These are phyloP conservation scores for Juncus inflexus DNA, from an alignment of 176 grass and related monocot species.

Conservation along the genomic window DNA sequence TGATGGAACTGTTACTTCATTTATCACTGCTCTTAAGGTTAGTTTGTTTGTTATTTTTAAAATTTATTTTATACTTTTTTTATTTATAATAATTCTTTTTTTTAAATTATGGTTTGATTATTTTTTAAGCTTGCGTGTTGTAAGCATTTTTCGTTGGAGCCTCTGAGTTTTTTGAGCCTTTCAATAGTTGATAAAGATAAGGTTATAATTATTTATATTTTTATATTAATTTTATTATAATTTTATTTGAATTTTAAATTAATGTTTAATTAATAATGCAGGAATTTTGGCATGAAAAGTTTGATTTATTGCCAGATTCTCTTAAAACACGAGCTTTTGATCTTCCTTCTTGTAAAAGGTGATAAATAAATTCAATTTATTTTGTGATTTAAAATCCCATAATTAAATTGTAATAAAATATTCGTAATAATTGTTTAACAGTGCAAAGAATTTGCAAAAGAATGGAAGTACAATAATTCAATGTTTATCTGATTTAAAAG, in stretches of 20 bases:
- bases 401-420: not conserved
- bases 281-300: slow-evolving; percentile 46
- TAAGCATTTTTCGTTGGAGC: slow-evolving; percentile 78
- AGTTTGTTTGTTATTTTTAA: not conserved
- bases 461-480: slow-evolving; percentile 32
- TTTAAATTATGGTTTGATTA: slow-evolving; percentile 24
- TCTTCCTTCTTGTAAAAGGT: slow-evolving; percentile 73
- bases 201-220: slow-evolving; percentile 37
- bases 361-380: slow-evolving; percentile 20
- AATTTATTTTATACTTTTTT: too few relatives aligned
- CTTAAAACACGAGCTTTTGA: slow-evolving; percentile 36
- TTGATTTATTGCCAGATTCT: slow-evolving; percentile 42
- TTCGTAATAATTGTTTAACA: slow-evolving; percentile 21
- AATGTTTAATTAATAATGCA: slow-evolving; percentile 26
- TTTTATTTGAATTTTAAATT: not conserved
- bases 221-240: not conserved
- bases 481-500: slow-evolving; percentile 51
- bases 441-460: slow-evolving; percentile 40
- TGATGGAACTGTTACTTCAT: slow-evolving; percentile 87
- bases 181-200: slow-evolving; percentile 62
- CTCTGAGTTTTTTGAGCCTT: slow-evolving; percentile 76
- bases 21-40: slow-evolving; percentile 91
- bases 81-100: slow-evolving; percentile 18
- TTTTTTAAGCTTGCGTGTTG: slow-evolving; percentile 72
- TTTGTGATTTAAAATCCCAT: slow-evolving; percentile 1